These are phyloP conservation scores for Ganoderma meredithae DNA, from an alignment of 1,284 basidiomycete species.

Conservation along the genomic window DNA sequence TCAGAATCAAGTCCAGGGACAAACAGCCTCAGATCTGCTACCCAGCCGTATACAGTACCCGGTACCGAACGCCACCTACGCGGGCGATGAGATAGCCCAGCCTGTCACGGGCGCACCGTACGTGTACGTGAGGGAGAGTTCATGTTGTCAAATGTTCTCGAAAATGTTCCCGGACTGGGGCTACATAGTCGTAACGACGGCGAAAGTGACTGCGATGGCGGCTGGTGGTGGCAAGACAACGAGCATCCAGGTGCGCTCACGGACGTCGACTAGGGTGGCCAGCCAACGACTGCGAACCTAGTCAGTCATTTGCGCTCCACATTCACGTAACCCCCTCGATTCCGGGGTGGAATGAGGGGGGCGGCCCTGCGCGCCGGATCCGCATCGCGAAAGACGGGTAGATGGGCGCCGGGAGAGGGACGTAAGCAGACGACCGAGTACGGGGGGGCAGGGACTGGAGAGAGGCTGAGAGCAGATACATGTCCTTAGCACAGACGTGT, in stretches of 20 bases:
- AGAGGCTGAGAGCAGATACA: not conserved
- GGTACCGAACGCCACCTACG: not conserved
- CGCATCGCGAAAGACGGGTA: not conserved
- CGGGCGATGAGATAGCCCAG: not conserved
- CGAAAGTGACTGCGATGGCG: not conserved
- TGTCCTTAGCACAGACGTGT: too few species aligned
- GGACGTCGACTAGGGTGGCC: not conserved
- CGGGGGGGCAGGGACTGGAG: not conserved
- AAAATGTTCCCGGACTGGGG: not conserved
- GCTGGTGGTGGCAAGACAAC: not conserved
- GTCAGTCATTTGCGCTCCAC: not conserved
- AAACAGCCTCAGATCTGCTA: not conserved
- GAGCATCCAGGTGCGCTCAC: too few species aligned
- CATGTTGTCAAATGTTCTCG: not conserved
- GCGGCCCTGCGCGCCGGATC: not conserved
- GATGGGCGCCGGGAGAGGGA: not conserved
- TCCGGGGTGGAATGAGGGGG: not conserved
- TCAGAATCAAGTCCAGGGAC: conserved; percentile 1
- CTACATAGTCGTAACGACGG: conserved; percentile 4
- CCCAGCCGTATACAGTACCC: not conserved
- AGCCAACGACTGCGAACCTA: not conserved
- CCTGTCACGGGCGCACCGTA: not conserved
- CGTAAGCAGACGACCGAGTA: not conserved
- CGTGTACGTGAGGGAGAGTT: not conserved
- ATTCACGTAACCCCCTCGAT: conserved; percentile 2